A percentile compares a stretch with the other conserved stretches of the same genome.
Conservation (phyloP, 768 basidiomycete species). For the Coprinellus aureogranulatus region DNA sequence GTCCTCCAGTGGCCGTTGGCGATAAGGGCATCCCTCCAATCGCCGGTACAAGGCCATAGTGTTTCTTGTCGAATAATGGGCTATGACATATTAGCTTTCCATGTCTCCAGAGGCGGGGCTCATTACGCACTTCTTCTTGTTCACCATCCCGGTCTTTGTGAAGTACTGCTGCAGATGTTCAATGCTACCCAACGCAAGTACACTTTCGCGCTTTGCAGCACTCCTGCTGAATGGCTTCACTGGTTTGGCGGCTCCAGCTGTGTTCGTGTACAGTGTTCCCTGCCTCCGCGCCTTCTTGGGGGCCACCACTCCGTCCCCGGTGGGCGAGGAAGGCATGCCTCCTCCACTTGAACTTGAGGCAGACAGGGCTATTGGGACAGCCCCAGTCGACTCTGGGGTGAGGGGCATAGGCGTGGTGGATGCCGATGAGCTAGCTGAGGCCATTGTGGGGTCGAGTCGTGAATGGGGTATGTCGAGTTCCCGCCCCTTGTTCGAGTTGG, state of each 20-base stretch:
- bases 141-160: conserved; percentile 78
- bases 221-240: conserved; percentile 86
- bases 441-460: conserved; percentile 19
- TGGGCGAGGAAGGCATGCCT: not conserved
- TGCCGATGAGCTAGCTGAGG: conserved; percentile 40
- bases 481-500: not conserved
- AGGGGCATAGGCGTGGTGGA: conserved; percentile 52
- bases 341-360: conserved; percentile 4
- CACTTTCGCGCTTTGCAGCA: conserved; percentile 90
- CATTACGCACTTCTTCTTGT: conserved; percentile 64
- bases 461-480: not conserved
- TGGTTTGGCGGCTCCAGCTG: conserved; percentile 67
- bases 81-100: conserved; percentile 18
- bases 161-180: conserved; percentile 96
- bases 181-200: conserved; percentile 93
- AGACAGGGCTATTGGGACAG: conserved; percentile 24
- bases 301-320: conserved; percentile 16
- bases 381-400: conserved; percentile 61
- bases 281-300: conserved; percentile 58
- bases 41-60: conserved; percentile 70
- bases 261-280: conserved; percentile 76
- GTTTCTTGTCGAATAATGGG: conserved; percentile 43
- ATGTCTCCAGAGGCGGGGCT: not conserved
- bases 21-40: conserved; percentile 57
- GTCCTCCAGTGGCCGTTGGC: conserved; percentile 40